Evolutionary conservation across 495 filamentous ascomycete genomes (phyloP).

Genomic region (Entonaema liquescens): DNA sequence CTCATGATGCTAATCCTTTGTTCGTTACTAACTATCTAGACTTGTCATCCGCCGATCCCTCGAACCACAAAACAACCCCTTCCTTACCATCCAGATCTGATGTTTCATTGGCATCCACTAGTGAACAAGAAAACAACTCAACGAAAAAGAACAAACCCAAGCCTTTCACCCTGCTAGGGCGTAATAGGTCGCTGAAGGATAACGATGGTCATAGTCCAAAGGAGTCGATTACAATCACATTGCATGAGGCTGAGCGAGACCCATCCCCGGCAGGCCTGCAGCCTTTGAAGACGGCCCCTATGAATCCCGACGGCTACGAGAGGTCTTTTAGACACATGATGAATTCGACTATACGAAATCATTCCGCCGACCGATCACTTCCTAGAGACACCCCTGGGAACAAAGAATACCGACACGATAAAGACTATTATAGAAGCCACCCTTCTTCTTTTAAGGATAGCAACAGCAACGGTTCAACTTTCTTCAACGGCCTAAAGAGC

Average conservation of each 20-base stretch:
- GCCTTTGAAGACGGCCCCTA: constrained; percentile 65
- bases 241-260: constrained; percentile 52
- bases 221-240: constrained; percentile 45
- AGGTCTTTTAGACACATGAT: constrained; percentile 71
- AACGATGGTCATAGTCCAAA: constrained; percentile 54
- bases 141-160: constrained; percentile 62
- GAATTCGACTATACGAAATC: constrained; percentile 66
- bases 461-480: constrained; percentile 63
- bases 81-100: constrained; percentile 55
- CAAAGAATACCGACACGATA: constrained; percentile 53
- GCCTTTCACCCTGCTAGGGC: constrained; percentile 67
- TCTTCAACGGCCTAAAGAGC: constrained; percentile 77
- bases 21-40: constrained; percentile 42
- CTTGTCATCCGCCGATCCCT: constrained; percentile 50
- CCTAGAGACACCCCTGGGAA: constrained; percentile 42
- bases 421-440: constrained; percentile 53
- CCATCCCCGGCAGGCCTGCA: constrained; percentile 33
- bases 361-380: constrained; percentile 68
- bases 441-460: constrained; percentile 68
- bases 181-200: constrained; percentile 74
- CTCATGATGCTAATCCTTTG: constrained; percentile 34
- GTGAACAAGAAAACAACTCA: constrained; percentile 49
- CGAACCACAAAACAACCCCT: constrained; percentile 47
- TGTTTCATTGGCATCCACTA: constrained; percentile 52
- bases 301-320: constrained; percentile 63